Evolutionary conservation across 2,329 filamentous ascomycete species (phyloP).

Genomic region (Neofusicoccum ribis): DNA sequence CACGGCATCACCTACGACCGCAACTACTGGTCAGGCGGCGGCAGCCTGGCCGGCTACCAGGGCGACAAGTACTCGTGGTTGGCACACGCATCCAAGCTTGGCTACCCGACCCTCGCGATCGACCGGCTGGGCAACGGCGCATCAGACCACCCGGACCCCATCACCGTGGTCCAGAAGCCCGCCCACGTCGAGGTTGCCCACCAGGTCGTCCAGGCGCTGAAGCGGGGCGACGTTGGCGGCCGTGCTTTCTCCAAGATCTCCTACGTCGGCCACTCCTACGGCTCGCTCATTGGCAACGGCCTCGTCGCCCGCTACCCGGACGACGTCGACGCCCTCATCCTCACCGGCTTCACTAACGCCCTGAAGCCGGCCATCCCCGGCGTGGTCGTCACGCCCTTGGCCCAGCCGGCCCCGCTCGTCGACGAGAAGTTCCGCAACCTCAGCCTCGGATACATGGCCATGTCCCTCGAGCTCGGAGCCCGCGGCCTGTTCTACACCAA

Average conservation of each 20-base stretch:
- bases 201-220: conserved; percentile 33
- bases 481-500: conserved; percentile 4
- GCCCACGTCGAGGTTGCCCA: conserved; percentile 41
- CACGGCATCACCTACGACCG: conserved; percentile 44
- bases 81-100: conserved; percentile 40
- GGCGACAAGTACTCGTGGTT: conserved; percentile 39
- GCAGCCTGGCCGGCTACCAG: conserved; percentile 21
- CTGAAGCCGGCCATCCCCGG: conserved; percentile 1
- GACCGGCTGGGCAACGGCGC: conserved; percentile 44
- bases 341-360: conserved; percentile 34
- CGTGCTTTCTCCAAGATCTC: conserved; percentile 37
- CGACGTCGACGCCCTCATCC: conserved; percentile 38
- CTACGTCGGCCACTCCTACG: conserved; percentile 43
- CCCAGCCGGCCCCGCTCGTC: background rate
- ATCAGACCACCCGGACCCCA: conserved; percentile 41
- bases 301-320: conserved; percentile 35
- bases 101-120: conserved; percentile 45
- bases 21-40: conserved; percentile 42
- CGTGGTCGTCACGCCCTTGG: background rate
- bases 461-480: background rate
- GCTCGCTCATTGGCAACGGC: conserved; percentile 36
- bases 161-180: conserved; percentile 39
- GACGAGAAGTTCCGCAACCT: conserved; percentile 2
- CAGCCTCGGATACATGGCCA: conserved; percentile 2
- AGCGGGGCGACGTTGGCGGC: conserved; percentile 29